Base-by-base conservation (phyloP, 1,139 yeast species). In the Blastobotrys malaysiensis region DNA sequence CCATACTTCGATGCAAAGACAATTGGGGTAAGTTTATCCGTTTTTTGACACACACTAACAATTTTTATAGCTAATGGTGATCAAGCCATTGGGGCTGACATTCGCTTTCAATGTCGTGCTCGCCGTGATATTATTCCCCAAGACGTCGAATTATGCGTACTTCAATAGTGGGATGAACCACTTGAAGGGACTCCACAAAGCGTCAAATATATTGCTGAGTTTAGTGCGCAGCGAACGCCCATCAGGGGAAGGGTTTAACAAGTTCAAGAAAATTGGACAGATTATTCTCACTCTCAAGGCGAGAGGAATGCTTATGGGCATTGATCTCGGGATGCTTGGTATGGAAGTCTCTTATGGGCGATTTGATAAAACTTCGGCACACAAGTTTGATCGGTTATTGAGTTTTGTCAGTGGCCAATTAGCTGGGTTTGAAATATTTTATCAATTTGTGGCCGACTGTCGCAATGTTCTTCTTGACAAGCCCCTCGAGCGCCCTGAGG, bases 1-100 rank as follows among this genome's bases (percentile, higher is more conserved):
- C 72, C 72, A 1, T 60, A 55, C 14, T 69, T 66, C 52, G 51
- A 54, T 44, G 64, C 64, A 13, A 57, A 58, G 59, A 36, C 47
- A 1, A 51, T 60, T 20, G 69, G 66, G 2, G 56, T 63, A n/a
- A 46, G 52, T 46, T 14, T 44, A 19, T 36, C n/a, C n/a, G n/a
- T 20, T 26, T 13, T 11, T 36, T 11, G 13, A 19, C 2, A n/a
- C 19, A 26, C 20, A 36, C 51, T 49, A 49, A 49, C 51, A n/a
- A 24, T 13, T 13, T 31, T 16, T 13, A 5, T 26, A 49, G 51
- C 48, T 49, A n/a, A 49, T 56, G 7, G 56, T 61, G 3, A 46
- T 62, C 4, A 61, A 64, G 43, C 68, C 72, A 0, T 48, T 62
- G 48, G 65, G 65, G 2, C 47, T 69, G 46, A 60, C 62, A 1